Evolutionary conservation across 2,329 filamentous ascomycete species (phyloP).

Genomic region (Colletotrichum paranaense): DNA sequence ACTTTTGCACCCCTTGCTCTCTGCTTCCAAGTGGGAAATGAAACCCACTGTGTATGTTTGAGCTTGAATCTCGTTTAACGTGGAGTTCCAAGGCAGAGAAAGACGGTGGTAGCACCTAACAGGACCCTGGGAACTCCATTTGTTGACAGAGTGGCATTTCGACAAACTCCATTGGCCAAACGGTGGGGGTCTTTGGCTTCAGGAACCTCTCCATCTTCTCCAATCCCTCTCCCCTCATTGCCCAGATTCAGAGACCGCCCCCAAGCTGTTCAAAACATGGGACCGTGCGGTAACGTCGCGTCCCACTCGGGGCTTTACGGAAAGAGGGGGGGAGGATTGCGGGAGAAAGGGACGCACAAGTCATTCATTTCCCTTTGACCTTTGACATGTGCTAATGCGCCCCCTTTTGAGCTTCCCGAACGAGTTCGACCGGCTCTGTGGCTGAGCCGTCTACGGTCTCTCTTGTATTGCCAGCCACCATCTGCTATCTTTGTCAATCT

Average conservation of each 20-base stretch:
- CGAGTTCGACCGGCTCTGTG: neutral
- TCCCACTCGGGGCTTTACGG: constrained; percentile 20
- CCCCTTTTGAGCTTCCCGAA: neutral
- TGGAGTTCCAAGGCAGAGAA: neutral
- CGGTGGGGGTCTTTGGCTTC: neutral
- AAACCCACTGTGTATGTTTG: constrained; percentile 24
- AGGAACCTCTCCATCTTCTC: constrained; percentile 15
- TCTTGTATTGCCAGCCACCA: neutral
- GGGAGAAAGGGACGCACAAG: neutral
- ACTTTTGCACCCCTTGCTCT: constrained; percentile 28
- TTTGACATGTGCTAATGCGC: neutral
- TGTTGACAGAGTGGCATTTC: constrained; percentile 9
- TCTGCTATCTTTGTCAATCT: neutral
- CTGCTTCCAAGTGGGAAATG: constrained; percentile 11
- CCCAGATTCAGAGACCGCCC: constrained; percentile 9
- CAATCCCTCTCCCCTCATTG: neutral
- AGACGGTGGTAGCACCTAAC: neutral
- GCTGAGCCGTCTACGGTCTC: neutral
- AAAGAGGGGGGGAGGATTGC: neutral
- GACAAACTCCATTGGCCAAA: constrained; percentile 7
- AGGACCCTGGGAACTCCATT: constrained; percentile 19
- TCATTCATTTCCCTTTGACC: neutral
- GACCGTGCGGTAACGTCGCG: constrained; percentile 18
- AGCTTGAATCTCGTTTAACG: constrained; percentile 25
- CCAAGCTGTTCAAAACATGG: constrained; percentile 12